These are phyloP conservation scores for Kurtzmaniella cleridarum DNA, from an alignment of 805 yeast genomes.

Conservation along the genomic window DNA sequence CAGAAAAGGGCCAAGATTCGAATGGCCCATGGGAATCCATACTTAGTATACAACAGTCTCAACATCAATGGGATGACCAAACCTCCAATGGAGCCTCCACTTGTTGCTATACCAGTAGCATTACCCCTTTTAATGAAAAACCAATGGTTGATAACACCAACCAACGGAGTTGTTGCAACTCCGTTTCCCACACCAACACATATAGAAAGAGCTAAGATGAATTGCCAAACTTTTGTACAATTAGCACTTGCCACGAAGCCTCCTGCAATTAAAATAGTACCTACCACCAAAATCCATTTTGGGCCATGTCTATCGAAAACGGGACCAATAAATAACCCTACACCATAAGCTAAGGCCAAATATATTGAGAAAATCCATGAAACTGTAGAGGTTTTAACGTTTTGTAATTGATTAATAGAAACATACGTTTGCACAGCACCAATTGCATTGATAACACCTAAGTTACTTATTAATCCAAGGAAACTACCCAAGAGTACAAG, in stretches of 20 bases:
- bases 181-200: constrained; percentile 57
- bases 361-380: constrained; percentile 65
- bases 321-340: constrained; percentile 51
- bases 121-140: constrained; percentile 53
- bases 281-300: constrained; percentile 33
- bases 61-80: constrained; percentile 47
- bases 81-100: constrained; percentile 58
- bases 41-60: constrained; percentile 28
- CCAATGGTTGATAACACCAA: constrained; percentile 65
- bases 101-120: constrained; percentile 50
- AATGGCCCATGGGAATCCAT: constrained; percentile 54
- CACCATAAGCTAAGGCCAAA: constrained; percentile 42
- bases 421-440: constrained; percentile 64
- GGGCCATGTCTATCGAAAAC: constrained; percentile 62
- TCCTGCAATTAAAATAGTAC: constrained; percentile 37
- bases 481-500: constrained; percentile 53
- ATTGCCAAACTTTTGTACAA: constrained; percentile 51
- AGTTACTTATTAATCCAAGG: constrained; percentile 46
- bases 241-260: constrained; percentile 57
- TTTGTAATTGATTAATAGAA: constrained; percentile 46
- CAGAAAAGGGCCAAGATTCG: constrained; percentile 31
- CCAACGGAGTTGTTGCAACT: constrained; percentile 53
- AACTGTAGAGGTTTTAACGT: constrained; percentile 40
- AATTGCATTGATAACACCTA: constrained; percentile 53
- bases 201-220: constrained; percentile 53